Percentiles rank a stretch among this genome's conserved stretches.
phyloP scores from a whole-genome alignment of 345 rosid genomes.

The Eutrema japonicum region DNA sequence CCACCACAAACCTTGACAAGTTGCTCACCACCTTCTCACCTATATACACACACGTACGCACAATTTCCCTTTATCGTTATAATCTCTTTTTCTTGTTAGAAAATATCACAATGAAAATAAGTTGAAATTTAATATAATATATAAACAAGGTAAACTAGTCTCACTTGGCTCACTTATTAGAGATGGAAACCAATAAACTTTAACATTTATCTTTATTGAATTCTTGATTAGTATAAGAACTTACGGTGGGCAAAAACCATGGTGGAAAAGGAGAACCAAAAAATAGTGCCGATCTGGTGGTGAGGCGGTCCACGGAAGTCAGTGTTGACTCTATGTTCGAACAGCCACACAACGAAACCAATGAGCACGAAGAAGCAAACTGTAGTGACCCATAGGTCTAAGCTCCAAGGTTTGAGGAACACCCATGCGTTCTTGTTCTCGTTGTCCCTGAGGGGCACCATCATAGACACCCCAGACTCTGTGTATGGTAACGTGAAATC shows the following conservation, averaged over 20 bases:
- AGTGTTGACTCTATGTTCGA: conserved; percentile 67
- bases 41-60: background rate
- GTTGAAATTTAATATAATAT: no score
- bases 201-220: background rate
- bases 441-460: conserved; percentile 56
- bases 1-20: conserved; percentile 47
- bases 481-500: conserved; percentile 78
- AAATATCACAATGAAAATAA: background rate
- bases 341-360: conserved; percentile 69
- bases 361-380: conserved; percentile 57
- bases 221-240: conserved; percentile 11
- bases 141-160: background rate
- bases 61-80: conserved; percentile 20
- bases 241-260: conserved; percentile 45
- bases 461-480: conserved; percentile 73
- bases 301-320: conserved; percentile 60
- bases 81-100: background rate
- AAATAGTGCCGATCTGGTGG: conserved; percentile 43
- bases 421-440: conserved; percentile 58
- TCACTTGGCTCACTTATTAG: background rate
- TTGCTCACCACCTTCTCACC: conserved; percentile 49
- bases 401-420: conserved; percentile 67
- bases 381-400: conserved; percentile 67
- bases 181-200: background rate
- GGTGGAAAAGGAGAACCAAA: conserved; percentile 48